Evolutionary conservation across 106 monocot species (phyloP).

Genomic region (Allium fistulosum): DNA sequence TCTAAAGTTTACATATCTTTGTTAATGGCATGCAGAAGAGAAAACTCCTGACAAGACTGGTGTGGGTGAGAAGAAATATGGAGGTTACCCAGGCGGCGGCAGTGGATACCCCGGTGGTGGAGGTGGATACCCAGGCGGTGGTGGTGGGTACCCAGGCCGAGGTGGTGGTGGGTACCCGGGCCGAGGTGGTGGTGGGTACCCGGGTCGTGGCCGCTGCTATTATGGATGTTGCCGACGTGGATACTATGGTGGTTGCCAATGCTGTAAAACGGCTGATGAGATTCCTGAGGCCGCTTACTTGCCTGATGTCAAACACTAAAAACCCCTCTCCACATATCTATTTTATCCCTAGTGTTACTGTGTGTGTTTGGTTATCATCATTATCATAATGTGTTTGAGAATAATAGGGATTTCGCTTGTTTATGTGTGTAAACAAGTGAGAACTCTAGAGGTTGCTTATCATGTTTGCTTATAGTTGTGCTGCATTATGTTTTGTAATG

Average conservation of each 20-base stretch:
- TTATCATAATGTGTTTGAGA: too few relatives aligned
- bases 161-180: constrained; percentile 4
- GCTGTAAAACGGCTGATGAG: constrained; percentile 31
- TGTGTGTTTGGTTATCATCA: too few relatives aligned
- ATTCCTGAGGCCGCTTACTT: constrained; percentile 34
- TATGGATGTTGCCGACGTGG: constrained; percentile 32
- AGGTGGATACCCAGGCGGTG: constrained; percentile 4
- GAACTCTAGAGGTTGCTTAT: too few relatives aligned
- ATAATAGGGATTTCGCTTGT: too few relatives aligned
- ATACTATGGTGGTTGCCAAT: constrained; percentile 26
- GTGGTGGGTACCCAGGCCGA: neutral
- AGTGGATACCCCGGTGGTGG: constrained; percentile 13
- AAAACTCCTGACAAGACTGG: constrained; percentile 14
- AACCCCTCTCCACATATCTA: too few relatives aligned
- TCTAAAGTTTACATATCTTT: too few relatives aligned
- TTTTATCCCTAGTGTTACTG: too few relatives aligned
- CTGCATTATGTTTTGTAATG: too few relatives aligned
- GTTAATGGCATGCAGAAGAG: constrained; percentile 13
- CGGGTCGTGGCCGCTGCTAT: constrained; percentile 3
- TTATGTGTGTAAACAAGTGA: too few relatives aligned
- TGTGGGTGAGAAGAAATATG: constrained; percentile 9
- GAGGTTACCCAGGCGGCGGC: constrained; percentile 1
- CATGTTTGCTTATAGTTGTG: too few relatives aligned
- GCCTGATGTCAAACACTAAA: constrained; percentile 8
- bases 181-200: too few relatives aligned